Conservation (phyloP, 1,284 basidiomycete species). For the Paramarasmius palmivorus region DNA sequence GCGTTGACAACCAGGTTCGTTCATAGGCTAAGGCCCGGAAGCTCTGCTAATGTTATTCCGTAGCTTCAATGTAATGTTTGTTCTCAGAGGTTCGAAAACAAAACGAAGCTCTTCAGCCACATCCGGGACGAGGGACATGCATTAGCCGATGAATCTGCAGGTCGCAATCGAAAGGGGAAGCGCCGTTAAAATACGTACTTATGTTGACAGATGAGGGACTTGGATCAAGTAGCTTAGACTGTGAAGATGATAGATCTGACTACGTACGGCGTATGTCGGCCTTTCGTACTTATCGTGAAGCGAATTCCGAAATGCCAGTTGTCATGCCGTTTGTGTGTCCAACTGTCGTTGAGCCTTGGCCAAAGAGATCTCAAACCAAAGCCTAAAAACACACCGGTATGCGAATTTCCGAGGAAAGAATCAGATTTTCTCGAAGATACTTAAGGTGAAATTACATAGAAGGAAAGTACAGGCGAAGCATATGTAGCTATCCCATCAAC, state of each 20-base stretch:
- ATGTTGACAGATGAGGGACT: too few relatives aligned
- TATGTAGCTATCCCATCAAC: slow-evolving; percentile 81
- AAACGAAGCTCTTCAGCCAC: slow-evolving; percentile 80
- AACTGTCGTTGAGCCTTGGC: too few relatives aligned
- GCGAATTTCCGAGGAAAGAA: too few relatives aligned
- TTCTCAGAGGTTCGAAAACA: slow-evolving; percentile 61
- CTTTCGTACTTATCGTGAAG: not conserved
- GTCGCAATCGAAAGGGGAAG: not conserved
- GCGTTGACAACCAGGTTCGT: slow-evolving; percentile 23
- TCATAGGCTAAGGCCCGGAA: not conserved
- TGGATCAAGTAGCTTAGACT: too few relatives aligned
- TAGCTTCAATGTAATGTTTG: slow-evolving; percentile 74
- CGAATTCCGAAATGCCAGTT: too few relatives aligned
- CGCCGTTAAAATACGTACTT: not conserved
- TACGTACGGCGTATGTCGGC: too few relatives aligned
- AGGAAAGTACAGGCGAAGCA: not conserved
- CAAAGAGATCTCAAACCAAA: too few relatives aligned
- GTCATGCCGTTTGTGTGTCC: too few relatives aligned
- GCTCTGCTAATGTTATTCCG: not conserved
- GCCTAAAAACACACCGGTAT: too few relatives aligned
- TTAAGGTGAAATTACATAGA: too few relatives aligned
- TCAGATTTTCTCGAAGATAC: too few relatives aligned
- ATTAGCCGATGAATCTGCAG: slow-evolving; percentile 33
- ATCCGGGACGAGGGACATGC: slow-evolving; percentile 79
- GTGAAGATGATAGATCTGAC: too few relatives aligned